These are phyloP conservation scores for Nicotiana obtusifolia DNA, from an alignment of 257 asterid genomes.

Conservation along the genomic window DNA sequence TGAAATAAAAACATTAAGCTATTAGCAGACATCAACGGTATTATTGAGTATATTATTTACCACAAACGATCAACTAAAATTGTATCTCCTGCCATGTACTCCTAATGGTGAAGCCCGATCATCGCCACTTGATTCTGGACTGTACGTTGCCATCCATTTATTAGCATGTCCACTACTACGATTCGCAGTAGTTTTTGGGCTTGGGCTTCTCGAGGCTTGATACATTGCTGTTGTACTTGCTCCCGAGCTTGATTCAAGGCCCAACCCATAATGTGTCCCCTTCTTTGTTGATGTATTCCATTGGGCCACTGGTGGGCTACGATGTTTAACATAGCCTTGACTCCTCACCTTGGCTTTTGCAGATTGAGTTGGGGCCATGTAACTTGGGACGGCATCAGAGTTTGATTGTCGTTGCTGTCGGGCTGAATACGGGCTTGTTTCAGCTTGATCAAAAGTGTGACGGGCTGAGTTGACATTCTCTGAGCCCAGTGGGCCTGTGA, in stretches of 20 bases:
- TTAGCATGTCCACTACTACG: conserved; percentile 26
- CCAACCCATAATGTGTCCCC: conserved; percentile 27
- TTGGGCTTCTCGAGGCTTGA: conserved; percentile 69
- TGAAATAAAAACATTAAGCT: background rate
- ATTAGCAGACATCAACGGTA: background rate
- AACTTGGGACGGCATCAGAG: conserved; percentile 45
- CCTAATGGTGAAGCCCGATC: conserved; percentile 47
- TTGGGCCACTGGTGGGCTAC: conserved; percentile 32
- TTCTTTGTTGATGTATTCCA: conserved; percentile 59
- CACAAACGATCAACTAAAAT: conserved; percentile 29
- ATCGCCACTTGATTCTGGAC: conserved; percentile 75
- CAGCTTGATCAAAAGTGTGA: conserved; percentile 20
- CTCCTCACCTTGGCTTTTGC: conserved; percentile 68
- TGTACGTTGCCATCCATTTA: conserved; percentile 43
- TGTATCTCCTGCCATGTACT: conserved; percentile 40
- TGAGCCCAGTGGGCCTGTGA: conserved; percentile 23
- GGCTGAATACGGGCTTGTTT: conserved; percentile 40
- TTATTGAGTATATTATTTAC: background rate
- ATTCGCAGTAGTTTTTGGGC: conserved; percentile 22
- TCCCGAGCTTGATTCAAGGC: conserved; percentile 55
- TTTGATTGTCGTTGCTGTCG: conserved; percentile 24
- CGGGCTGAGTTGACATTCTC: conserved; percentile 29
- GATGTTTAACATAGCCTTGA: conserved; percentile 40
- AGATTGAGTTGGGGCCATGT: conserved; percentile 85
- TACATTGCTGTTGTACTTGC: conserved; percentile 38